phyloP scores from a whole-genome alignment of 2,329 filamentous ascomycete species.

The Calonectria henricotiae region DNA sequence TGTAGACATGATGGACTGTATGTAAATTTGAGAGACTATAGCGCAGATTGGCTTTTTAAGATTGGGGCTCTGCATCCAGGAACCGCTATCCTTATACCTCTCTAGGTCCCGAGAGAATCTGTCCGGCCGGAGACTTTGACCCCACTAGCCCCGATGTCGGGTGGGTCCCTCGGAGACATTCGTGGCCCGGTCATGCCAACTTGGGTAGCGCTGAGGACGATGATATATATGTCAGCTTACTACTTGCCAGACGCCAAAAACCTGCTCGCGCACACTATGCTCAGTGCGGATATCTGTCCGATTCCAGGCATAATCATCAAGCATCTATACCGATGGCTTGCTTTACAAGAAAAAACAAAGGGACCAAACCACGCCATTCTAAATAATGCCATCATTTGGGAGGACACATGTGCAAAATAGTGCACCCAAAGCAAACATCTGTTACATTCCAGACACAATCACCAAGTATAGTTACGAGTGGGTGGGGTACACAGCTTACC shows the following conservation, averaged over 20 bases:
- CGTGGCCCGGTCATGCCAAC: background rate
- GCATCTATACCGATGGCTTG: too few species aligned
- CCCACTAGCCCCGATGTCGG: constrained; percentile 13
- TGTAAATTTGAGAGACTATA: background rate
- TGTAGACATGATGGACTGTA: constrained; percentile 31
- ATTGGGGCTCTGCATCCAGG: background rate
- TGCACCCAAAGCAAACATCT: background rate
- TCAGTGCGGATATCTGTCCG: background rate
- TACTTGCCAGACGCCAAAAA: background rate
- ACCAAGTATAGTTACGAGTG: background rate
- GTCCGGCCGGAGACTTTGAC: constrained; percentile 50
- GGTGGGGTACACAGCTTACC: background rate
- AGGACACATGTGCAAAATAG: too few species aligned
- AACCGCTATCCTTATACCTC: constrained; percentile 34
- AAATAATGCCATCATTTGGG: too few species aligned
- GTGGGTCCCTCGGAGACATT: constrained; percentile 41
- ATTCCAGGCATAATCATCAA: background rate
- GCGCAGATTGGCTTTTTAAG: background rate
- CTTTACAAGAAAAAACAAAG: background rate
- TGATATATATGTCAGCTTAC: constrained; percentile 4
- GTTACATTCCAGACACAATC: background rate
- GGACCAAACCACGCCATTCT: too few species aligned
- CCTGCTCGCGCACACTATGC: background rate
- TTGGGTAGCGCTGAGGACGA: background rate
- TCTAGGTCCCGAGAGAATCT: constrained; percentile 41